Evolutionary conservation across 2,329 filamentous ascomycete species (phyloP).

Genomic region (Metarhizium humberi): DNA sequence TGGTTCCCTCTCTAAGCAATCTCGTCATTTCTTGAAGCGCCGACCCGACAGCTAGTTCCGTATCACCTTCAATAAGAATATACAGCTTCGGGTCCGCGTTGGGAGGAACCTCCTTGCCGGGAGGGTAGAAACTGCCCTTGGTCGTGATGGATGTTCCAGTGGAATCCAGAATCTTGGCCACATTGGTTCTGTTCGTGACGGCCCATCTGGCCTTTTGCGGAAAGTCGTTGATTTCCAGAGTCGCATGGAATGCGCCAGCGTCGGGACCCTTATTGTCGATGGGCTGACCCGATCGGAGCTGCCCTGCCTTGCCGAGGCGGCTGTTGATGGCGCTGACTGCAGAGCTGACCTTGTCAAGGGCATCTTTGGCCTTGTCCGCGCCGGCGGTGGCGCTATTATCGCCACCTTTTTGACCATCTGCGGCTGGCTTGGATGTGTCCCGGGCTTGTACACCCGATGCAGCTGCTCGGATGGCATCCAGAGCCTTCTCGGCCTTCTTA

Average conservation of each 20-base stretch:
- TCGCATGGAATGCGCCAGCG: slow-evolving; percentile 92
- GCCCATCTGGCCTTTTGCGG: slow-evolving; percentile 98
- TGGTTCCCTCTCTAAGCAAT: slow-evolving; percentile 79
- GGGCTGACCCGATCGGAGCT: slow-evolving; percentile 83
- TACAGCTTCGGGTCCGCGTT: slow-evolving; percentile 88
- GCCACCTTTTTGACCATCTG: slow-evolving; percentile 25
- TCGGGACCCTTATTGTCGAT: slow-evolving; percentile 99
- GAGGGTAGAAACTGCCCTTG: slow-evolving; percentile 82
- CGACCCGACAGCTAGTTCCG: slow-evolving; percentile 81
- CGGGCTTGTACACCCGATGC: slow-evolving; percentile 47
- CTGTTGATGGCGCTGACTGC: slow-evolving; percentile 87
- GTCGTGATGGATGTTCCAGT: slow-evolving; percentile 96
- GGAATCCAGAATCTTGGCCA: slow-evolving; percentile 92
- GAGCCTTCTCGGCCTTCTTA: slow-evolving; percentile 59
- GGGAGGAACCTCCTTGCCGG: slow-evolving; percentile 69
- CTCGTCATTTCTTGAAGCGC: slow-evolving; percentile 87
- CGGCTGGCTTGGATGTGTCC: slow-evolving; percentile 32
- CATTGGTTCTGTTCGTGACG: slow-evolving; percentile 96
- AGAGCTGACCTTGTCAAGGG: slow-evolving; percentile 79
- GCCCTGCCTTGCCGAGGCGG: slow-evolving; percentile 79
- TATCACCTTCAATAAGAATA: slow-evolving; percentile 95
- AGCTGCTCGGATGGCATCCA: slow-evolving; percentile 54
- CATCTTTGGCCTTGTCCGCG: slow-evolving; percentile 53
- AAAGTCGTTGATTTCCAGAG: slow-evolving; percentile 98
- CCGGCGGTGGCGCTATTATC: slow-evolving; percentile 42